Evolutionary conservation across 257 asterid genomes (phyloP), one percentile per base, ranked within the genome.

Genomic region (Lycium ferocissimum): DNA sequence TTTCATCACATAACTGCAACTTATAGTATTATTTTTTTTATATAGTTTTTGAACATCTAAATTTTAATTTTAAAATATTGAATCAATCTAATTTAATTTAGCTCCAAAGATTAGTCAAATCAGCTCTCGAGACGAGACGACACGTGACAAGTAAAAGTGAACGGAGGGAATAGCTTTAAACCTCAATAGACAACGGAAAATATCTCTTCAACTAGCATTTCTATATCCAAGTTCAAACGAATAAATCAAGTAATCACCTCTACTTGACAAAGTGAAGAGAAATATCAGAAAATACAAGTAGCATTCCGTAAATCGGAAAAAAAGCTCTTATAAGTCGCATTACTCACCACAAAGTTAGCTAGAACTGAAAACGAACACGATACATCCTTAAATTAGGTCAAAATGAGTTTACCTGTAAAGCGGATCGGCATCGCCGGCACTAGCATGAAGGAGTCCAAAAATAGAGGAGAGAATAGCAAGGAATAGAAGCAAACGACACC

Each of bases 401-500:
- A 51, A 58, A 40, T 63, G 73, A 22, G 78, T 88, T 87, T 70
- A 94, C 98, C 62, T 86, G 91, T 94, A 94, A 88, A 92, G 82
- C 83, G 97, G 95, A 91, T 94, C 98, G 83, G 92, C 89, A 82
- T 93, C 97, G 17, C 95, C 97, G n/a, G 93, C 90, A 88, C 92
- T 91, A 9, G 95, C 97, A 83, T 86, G 73, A 86, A 89, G 84
- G 65, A 89, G 88, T 90, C 89, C 89, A 82, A 83, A 65, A 66
- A 80, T 54, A 79, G 87, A 89, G 12, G 89, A 90, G 80, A 93
- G 82, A 9, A 84, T 88, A 81, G 90, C 38, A 84, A 93, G 86
- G 81, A 90, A 86, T 10, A 90, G 88, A 84, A 89, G 53, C 69
- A 91, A 91, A 85, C 89, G 89, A 83, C 81, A 81, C 69, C 85